Evolutionary conservation across 78 protist genomes (phyloP), one percentile per base, ranked within the genome.

Genomic region (Diacronema lutheri): DNA sequence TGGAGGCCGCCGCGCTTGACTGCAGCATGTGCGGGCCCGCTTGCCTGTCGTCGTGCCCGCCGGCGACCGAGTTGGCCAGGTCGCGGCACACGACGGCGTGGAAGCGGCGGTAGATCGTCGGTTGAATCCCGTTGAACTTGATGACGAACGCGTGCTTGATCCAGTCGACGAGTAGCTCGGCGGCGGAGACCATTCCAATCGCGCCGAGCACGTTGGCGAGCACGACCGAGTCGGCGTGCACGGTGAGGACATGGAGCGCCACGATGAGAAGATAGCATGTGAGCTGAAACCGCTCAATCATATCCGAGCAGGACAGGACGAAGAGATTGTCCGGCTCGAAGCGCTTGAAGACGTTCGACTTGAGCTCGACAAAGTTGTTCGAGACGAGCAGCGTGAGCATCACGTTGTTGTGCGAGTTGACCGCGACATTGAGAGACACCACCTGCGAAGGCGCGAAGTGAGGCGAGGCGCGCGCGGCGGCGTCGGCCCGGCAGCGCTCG

Each of bases 121-220:
- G 81, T 26, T 1, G 11, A 10, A 88, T 56, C 72, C 74, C 56
- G 77, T 95, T 94, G 83, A 89, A 94, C 90, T 89, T 90, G n/a
- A 93, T 90, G 61, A 96, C 84, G 83, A 96, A 96, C 14, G 96
- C 83, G 66, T 96, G 98, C 84, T 96, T 96, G 58, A 93, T 85
- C 68, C 92, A 90, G 85, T 96, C 98, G 26, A 94, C 89, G 2
- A 90, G 0, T 23, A 81, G 0, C 86, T 95, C 97, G 29, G 94
- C 60, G 29, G 71, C 40, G 81, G 37, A 81, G 35, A 93, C 88
- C 64, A 0, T 73, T 83, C 0, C 62, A 6, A 74, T 0, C n/a
- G 73, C 19, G 44, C 10, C 2, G 31, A 0, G 3, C 41, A 58
- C 31, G 26, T 60, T 33, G 25, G 26, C 1, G 33, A 76, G 83